phyloP scores from a whole-genome alignment of 148 eudicot species.

The Limonium bicolor region DNA sequence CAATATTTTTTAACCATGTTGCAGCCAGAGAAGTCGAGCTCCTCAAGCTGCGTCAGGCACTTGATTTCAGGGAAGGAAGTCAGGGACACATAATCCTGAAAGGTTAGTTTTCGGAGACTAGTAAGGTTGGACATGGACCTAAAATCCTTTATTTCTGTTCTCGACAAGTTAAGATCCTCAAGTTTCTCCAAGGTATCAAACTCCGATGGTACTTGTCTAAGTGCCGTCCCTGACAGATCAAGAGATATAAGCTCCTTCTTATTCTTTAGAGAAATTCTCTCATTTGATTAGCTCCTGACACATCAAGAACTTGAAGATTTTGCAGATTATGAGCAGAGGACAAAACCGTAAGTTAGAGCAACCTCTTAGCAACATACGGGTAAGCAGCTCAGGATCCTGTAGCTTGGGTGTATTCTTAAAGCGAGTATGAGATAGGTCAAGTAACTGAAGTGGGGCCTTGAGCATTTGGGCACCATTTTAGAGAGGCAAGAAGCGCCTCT shows the following conservation, averaged over 20 bases:
- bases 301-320: slow-evolving; percentile 6
- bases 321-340: not conserved
- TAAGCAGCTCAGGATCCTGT: not conserved
- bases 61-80: not conserved
- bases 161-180: slow-evolving; percentile 1
- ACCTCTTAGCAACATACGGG: not conserved
- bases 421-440: slow-evolving; percentile 4
- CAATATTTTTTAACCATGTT: not conserved
- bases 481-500: not conserved
- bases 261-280: too few species aligned
- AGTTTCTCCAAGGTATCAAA: not conserved
- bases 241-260: not conserved
- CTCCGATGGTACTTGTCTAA: not conserved
- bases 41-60: not conserved
- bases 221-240: slow-evolving; percentile 3
- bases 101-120: not conserved
- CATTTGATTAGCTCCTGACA: not conserved
- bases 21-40: slow-evolving; percentile 1
- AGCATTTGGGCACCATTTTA: not conserved
- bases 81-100: not conserved
- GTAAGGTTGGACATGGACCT: not conserved
- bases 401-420: not conserved
- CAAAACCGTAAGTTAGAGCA: not conserved
- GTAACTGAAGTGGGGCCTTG: not conserved
- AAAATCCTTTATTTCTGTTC: not conserved